phyloP scores from a whole-genome alignment of 192 early-diverging fungal species.

The Backusella westeae region DNA sequence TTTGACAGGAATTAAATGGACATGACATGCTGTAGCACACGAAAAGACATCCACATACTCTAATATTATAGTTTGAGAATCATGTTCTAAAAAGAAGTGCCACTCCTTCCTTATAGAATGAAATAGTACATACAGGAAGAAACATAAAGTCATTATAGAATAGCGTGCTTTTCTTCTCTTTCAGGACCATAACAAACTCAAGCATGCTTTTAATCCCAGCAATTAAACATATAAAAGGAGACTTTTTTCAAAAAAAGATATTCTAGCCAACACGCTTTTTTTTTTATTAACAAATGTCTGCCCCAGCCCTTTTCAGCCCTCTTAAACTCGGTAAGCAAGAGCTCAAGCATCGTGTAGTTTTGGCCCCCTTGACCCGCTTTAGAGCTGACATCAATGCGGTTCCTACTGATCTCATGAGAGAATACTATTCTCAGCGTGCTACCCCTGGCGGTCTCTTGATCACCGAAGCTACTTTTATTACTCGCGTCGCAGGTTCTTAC shows the following conservation, averaged over 20 bases:
- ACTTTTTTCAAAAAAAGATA: neutral
- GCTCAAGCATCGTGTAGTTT: conserved; percentile 18
- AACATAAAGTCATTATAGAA: neutral
- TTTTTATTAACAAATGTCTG: neutral
- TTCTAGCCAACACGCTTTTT: neutral
- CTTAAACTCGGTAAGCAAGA: conserved; percentile 14
- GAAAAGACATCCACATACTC: neutral
- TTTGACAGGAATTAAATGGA: neutral
- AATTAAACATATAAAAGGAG: neutral
- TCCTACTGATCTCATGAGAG: conserved; percentile 5
- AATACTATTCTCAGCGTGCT: conserved; percentile 25
- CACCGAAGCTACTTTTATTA: conserved; percentile 5
- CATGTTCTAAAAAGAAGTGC: neutral
- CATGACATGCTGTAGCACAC: no score
- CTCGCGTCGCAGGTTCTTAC: conserved; percentile 7
- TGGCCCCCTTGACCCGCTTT: conserved; percentile 21
- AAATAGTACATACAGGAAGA: neutral
- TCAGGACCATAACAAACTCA: neutral
- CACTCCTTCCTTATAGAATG: neutral
- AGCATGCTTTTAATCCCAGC: neutral
- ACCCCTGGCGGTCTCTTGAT: conserved; percentile 14
- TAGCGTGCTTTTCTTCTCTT: neutral
- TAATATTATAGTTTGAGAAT: neutral
- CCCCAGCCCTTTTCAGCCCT: conserved; percentile 19
- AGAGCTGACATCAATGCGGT: conserved; percentile 12